Conservation (phyloP, 805 yeast species). For the Candida yuanshanica region DNA sequence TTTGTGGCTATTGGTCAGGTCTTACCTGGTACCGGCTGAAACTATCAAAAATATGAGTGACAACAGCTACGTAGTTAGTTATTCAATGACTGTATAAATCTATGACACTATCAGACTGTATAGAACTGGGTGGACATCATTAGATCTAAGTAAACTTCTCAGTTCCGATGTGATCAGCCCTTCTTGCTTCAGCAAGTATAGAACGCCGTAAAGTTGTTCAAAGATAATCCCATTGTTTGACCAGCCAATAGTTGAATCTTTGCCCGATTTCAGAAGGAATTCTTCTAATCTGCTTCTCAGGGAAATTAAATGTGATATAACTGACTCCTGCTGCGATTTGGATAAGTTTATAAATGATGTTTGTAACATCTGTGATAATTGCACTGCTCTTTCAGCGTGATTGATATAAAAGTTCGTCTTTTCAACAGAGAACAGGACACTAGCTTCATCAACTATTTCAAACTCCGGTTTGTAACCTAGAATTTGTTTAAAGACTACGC, state of each 20-base stretch:
- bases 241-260: conserved; percentile 7
- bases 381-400: conserved; percentile 29
- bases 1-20: too few relatives aligned
- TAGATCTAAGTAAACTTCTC: neutral
- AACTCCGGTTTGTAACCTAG: conserved; percentile 16
- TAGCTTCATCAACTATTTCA: conserved; percentile 17
- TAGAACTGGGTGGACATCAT: neutral
- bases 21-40: too few relatives aligned
- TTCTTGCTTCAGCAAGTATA: neutral
- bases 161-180: neutral
- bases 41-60: too few relatives aligned
- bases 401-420: conserved; percentile 62
- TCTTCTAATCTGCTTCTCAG: neutral
- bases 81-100: too few relatives aligned
- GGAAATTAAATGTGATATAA: neutral
- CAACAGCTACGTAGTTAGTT: too few relatives aligned
- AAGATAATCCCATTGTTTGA: conserved; percentile 4
- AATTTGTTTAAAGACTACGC: conserved; percentile 10
- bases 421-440: conserved; percentile 58
- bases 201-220: conserved; percentile 1
- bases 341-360: conserved; percentile 4
- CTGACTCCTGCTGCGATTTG: neutral
- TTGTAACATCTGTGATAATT: conserved; percentile 19
- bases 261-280: neutral
- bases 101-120: neutral